Evolutionary conservation across 768 basidiomycete species (phyloP).

Genomic region (Hortiboletus campestris): DNA sequence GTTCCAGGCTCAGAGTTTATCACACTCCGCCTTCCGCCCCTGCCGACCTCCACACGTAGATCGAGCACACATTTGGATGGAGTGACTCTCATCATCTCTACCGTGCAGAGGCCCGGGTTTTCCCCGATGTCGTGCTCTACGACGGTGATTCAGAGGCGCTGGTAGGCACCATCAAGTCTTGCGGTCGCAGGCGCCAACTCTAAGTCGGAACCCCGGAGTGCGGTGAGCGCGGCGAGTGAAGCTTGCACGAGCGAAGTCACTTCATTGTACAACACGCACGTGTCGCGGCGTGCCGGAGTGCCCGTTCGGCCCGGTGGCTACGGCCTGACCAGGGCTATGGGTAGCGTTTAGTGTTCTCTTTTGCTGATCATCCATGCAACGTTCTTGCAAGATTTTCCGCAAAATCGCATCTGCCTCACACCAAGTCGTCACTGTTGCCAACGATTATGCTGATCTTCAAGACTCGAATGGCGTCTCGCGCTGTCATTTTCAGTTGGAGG

Average conservation of each 20-base stretch:
- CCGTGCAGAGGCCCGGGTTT: conserved; percentile 22
- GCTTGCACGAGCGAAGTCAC: too few relatives aligned
- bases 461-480: not conserved
- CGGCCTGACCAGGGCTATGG: too few relatives aligned
- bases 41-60: conserved; percentile 28
- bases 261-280: too few relatives aligned
- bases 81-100: conserved; percentile 25
- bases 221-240: too few relatives aligned
- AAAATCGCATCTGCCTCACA: not conserved
- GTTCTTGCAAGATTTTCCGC: conserved; percentile 1
- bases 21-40: conserved; percentile 26
- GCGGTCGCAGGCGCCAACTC: conserved; percentile 23
- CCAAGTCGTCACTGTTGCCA: not conserved
- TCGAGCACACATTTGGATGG: conserved; percentile 35
- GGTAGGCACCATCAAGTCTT: conserved; percentile 22
- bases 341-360: too few relatives aligned
- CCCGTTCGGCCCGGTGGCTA: too few relatives aligned
- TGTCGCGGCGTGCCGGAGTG: too few relatives aligned
- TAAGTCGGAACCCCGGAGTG: too few relatives aligned
- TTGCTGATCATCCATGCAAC: not conserved
- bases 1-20: conserved; percentile 25
- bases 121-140: conserved; percentile 21
- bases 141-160: conserved; percentile 3
- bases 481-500: conserved; percentile 5
- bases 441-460: not conserved